phyloP scores from a whole-genome alignment of 78 protist species.

The Mastigamoeba balamuthi region DNA sequence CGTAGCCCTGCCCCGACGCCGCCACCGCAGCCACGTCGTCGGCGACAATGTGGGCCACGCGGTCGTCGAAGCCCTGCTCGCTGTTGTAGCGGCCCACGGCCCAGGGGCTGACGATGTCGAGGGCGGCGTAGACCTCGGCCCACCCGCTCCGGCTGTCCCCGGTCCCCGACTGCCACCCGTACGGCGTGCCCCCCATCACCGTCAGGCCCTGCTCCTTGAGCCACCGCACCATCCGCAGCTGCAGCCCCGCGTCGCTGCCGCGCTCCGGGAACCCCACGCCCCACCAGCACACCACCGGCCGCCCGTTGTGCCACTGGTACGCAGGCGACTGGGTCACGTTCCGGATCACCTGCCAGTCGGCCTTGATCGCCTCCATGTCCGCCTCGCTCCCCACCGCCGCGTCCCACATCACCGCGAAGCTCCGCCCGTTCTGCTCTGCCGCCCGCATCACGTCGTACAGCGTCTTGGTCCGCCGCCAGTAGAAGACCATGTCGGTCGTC shows the following conservation, averaged over 20 bases:
- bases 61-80: too few species aligned
- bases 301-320: not conserved
- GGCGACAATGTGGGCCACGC: too few species aligned
- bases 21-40: too few species aligned
- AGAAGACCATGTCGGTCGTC: not conserved
- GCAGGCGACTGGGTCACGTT: not conserved
- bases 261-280: not conserved
- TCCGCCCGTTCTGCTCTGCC: not conserved
- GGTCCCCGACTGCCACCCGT: not conserved
- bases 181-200: not conserved
- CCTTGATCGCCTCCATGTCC: not conserved
- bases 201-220: not conserved
- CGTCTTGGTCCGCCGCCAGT: not conserved
- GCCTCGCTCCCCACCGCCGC: not conserved
- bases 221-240: not conserved
- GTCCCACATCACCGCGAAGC: not conserved
- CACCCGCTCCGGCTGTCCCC: not conserved
- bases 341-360: not conserved
- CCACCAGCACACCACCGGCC: not conserved
- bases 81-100: too few species aligned
- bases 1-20: too few species aligned
- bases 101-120: not conserved
- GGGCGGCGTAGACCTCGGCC: not conserved
- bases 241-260: not conserved
- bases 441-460: not conserved